Base-by-base conservation (phyloP, 1,284 basidiomycete genomes). In the Ustanciosporium gigantosporum region DNA sequence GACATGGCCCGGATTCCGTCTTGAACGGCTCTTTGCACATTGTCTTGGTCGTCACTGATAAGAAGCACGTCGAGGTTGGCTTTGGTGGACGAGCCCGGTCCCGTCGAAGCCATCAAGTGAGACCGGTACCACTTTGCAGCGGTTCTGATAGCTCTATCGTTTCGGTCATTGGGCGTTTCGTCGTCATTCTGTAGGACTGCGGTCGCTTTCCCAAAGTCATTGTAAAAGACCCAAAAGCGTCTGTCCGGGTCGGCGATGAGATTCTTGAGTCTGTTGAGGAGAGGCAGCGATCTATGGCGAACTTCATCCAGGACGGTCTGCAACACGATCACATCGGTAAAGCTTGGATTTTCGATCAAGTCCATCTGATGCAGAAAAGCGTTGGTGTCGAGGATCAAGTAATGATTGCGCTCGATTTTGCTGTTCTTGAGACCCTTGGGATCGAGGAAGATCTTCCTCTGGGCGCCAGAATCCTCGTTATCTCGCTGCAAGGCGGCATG, bases 281-380 rank as follows among this genome's bases (percentile, higher is more conserved):
- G 82, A 1, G 95, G 95, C 24, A 98, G 80, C 0, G 90, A 93
- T 22, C 94, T 85, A 79, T 98, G 94, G 46, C 94, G 84, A 50
- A 96, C 91, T 84, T 99, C 95, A 66, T 95, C 90, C 39, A 96
- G 81, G 1, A 96, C 92, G 0, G 94, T 99, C 79, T 98, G 95
- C 1, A 96, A 84, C 11, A 98, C 82, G 42, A 99, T 87, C 32
- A 77, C 67, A 34, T 75, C 64, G 23, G 73, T 69, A 24, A 77
- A 74, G 43, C 67, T 58, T 4, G 67, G 57, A 23, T 66, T 66
- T 25, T 70, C 68, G 37, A 70, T 61, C 27, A 70, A 55, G 36
- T 70, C 57, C 66, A 71, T 71, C 46, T 96, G 92, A 31, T 91
- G 86, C 11, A 99, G 82, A 66, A 97, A 90, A 6, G 96, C 86